Evolutionary conservation across 176 grass and related monocot species (phyloP), one percentile per base, ranked within the genome.

Genomic region (Avena atlantica): DNA sequence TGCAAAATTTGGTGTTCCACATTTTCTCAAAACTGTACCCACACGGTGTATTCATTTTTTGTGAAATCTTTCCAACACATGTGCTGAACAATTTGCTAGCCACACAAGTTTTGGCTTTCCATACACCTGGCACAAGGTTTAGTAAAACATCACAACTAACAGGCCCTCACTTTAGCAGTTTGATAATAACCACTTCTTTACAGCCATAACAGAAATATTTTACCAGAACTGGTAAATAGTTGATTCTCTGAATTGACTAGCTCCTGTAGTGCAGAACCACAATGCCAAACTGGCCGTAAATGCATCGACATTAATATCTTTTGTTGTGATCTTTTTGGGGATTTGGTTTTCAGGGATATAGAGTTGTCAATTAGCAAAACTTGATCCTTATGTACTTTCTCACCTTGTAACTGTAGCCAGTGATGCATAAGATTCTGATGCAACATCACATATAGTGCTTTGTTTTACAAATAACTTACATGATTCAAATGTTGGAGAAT

Each of bases 221-320:
- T 47, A 25, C 49, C 77, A 47, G 12, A 84, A 64, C 27, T 79
- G 2, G 51, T 16, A 25, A 48, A 29, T 19, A 55, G 52, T 55
- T 55, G 48, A 56, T 86, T 79, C 19, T 80, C 14, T 87, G 66
- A 73, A 36, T 9, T 49, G 14, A 23, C 12, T 56, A 53, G 29
- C 51, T 82, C 70, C 29, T 20, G 11, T 21, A 83, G 10, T 70
- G 48, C 14, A 78, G 45, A 23, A 5, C 20, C 1, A 34, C 12
- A 79, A 17, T 68, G 60, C 37, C 37, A 86, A 60, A 24, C 53
- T 86, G 19, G 12, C 37, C 37, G 5, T 79, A 20, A 66, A 56
- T 69, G 12, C 9, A 68, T 20, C 3, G 36, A 79, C 10, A 12
- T 59, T 47, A 27, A 45, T 73, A 55, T 25, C 25, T 24, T 8